These are phyloP conservation scores for Blastobotrys attinorum DNA, from an alignment of 805 yeast species.

Conservation along the genomic window DNA sequence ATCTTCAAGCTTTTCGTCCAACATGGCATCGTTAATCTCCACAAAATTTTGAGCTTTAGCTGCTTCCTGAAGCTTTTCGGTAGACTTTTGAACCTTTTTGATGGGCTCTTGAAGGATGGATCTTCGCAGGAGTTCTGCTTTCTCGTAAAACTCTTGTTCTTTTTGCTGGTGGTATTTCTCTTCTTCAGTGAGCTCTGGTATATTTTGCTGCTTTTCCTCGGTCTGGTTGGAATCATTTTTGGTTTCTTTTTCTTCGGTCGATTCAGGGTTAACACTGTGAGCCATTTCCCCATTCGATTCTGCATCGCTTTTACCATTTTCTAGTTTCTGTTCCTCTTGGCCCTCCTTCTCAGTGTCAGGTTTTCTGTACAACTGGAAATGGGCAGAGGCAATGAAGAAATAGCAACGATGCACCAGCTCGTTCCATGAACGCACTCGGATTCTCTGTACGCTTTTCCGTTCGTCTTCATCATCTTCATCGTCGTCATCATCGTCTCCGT, in stretches of 20 bases:
- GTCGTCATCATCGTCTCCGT: slow-evolving; percentile 12
- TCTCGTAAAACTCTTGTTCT: slow-evolving; percentile 48
- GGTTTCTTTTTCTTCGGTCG: too few relatives aligned
- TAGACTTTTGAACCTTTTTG: slow-evolving; percentile 20
- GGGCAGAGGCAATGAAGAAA: slow-evolving; percentile 69
- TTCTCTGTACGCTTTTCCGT: slow-evolving; percentile 4
- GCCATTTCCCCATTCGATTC: background rate
- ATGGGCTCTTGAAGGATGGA: slow-evolving; percentile 39
- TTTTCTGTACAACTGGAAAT: slow-evolving; percentile 44
- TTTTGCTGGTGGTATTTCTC: slow-evolving; percentile 27
- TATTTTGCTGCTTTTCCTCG: too few relatives aligned
- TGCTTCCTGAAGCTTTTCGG: background rate
- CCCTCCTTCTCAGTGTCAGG: slow-evolving; percentile 16
- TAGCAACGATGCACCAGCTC: slow-evolving; percentile 67
- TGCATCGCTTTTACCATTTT: background rate
- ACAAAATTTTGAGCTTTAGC: slow-evolving; percentile 16
- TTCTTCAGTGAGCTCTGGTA: background rate
- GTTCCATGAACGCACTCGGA: slow-evolving; percentile 36
- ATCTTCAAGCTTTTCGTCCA: slow-evolving; percentile 10
- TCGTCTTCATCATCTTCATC: slow-evolving; percentile 13
- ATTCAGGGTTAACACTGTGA: too few relatives aligned
- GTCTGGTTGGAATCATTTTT: too few relatives aligned
- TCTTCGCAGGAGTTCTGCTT: slow-evolving; percentile 56
- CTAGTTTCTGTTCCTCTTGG: slow-evolving; percentile 2
- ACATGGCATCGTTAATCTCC: slow-evolving; percentile 17